phyloP scores from a whole-genome alignment of 306 rosid genomes.

The Myrica gale region DNA sequence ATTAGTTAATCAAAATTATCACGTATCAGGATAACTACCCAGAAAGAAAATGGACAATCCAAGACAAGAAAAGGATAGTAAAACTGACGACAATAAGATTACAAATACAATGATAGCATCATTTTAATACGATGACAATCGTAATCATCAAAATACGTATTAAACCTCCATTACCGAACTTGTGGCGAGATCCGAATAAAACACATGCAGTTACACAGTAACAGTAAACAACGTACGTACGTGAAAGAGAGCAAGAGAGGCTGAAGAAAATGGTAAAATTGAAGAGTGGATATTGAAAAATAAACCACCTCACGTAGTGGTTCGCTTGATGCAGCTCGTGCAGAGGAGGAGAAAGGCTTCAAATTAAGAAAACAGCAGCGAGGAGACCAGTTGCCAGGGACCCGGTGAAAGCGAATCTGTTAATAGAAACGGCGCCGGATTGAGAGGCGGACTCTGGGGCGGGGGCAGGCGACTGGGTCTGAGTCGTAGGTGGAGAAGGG shows the following conservation, averaged over 20 bases:
- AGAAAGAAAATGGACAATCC: not conserved
- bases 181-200: not conserved
- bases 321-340: not conserved
- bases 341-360: constrained; percentile 9
- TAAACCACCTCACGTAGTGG: not conserved
- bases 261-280: not conserved
- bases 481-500: constrained; percentile 22
- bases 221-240: not conserved
- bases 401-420: constrained; percentile 27
- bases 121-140: not conserved
- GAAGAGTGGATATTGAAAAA: not conserved
- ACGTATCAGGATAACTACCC: too few relatives aligned
- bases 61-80: not conserved
- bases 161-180: not conserved
- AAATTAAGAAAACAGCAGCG: constrained; percentile 36
- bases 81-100: not conserved
- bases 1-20: too few relatives aligned
- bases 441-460: not conserved
- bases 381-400: constrained; percentile 26
- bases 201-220: too few relatives aligned
- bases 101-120: not conserved
- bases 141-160: not conserved
- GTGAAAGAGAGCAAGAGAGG: not conserved
- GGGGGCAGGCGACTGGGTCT: constrained; percentile 26
- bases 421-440: constrained; percentile 5